A percentile compares a stretch with the other conserved stretches of the same genome.
These are phyloP conservation scores for Syzygium oleosum DNA, from an alignment of 345 rosid species.

Conservation along the genomic window DNA sequence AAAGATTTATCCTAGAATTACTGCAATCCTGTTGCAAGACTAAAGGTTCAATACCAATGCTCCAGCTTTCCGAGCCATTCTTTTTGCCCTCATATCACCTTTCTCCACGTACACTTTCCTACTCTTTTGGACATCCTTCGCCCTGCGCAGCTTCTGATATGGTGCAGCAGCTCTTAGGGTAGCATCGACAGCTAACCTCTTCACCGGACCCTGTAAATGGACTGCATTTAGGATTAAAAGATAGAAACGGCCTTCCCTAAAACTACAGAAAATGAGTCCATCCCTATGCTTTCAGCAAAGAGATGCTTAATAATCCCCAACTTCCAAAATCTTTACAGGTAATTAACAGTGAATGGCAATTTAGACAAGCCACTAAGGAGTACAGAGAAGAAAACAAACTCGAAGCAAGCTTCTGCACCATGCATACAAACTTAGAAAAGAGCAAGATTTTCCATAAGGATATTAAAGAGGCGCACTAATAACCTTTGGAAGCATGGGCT, in stretches of 20 bases:
- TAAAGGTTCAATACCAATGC: conserved; percentile 61
- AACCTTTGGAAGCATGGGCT: conserved; percentile 99
- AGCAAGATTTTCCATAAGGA: background rate
- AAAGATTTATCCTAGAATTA: background rate
- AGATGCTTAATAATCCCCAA: background rate
- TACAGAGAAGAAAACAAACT: background rate
- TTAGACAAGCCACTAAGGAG: background rate
- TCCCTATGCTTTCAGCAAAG: background rate
- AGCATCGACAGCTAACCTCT: conserved; percentile 95
- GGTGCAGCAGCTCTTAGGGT: conserved; percentile 99
- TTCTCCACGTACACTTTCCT: conserved; percentile 95
- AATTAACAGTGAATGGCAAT: background rate
- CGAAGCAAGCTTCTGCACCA: background rate
- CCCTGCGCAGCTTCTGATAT: conserved; percentile 85
- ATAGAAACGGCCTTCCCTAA: background rate
- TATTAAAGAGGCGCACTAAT: background rate
- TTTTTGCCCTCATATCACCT: conserved; percentile 93
- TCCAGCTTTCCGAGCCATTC: conserved; percentile 99
- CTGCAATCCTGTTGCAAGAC: background rate
- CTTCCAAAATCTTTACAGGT: background rate
- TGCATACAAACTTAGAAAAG: background rate
- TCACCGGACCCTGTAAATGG: conserved; percentile 73
- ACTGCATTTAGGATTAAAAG: conserved; percentile 1
- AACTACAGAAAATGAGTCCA: background rate
- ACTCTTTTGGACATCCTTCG: conserved; percentile 51